Evolutionary conservation across 495 filamentous ascomycete species (phyloP).

Genomic region (Pyrenula massariospora): DNA sequence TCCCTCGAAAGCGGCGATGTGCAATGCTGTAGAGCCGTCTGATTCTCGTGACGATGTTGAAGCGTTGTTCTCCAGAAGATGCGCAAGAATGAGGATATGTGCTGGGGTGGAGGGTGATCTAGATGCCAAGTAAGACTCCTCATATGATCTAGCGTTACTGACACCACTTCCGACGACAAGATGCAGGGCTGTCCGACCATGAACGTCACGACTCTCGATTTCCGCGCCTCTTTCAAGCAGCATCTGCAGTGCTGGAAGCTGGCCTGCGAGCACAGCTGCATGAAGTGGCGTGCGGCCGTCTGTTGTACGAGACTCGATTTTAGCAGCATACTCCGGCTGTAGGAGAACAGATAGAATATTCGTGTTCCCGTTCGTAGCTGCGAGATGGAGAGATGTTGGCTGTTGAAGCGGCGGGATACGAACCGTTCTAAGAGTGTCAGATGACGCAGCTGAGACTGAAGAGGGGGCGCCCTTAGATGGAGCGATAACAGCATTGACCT

Average conservation of each 20-base stretch:
- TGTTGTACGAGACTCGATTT: not conserved
- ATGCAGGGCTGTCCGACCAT: not conserved
- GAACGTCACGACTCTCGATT: not conserved
- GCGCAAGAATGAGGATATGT: not conserved
- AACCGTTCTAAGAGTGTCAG: not conserved
- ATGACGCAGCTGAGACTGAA: not conserved
- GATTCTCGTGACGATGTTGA: not conserved
- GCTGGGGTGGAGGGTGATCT: not conserved
- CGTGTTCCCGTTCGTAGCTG: not conserved
- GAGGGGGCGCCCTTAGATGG: not conserved
- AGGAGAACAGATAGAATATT: not conserved
- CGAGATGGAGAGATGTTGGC: not conserved
- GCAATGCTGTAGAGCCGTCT: not conserved
- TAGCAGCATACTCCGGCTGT: not conserved
- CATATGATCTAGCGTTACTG: not conserved
- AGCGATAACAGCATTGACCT: not conserved
- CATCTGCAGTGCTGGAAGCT: not conserved
- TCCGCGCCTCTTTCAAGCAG: not conserved
- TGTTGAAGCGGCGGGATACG: not conserved
- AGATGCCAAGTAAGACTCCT: not conserved
- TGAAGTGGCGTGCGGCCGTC: not conserved
- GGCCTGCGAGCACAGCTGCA: not conserved
- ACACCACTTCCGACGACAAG: not conserved
- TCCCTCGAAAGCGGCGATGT: not conserved
- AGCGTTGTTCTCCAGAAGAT: not conserved